Percentiles rank a stretch among this genome's conserved stretches.
These are phyloP conservation scores for Phytophthora palmivora DNA, from an alignment of 352 stramenopile genomes.

Conservation along the genomic window DNA sequence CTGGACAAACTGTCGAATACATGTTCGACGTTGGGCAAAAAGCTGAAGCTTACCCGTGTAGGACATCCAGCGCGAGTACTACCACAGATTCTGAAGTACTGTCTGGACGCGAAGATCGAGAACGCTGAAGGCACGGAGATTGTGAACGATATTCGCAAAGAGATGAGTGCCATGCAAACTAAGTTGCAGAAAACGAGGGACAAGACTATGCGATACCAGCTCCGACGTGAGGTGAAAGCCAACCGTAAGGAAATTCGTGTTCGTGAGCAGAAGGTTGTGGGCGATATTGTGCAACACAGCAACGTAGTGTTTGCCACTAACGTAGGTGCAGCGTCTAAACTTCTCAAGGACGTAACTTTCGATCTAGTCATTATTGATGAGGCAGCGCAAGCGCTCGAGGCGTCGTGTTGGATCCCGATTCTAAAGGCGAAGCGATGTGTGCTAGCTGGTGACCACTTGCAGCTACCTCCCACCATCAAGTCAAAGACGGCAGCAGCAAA, in stretches of 20 bases:
- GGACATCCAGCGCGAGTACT: slow-evolving; percentile 96
- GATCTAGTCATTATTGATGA: slow-evolving; percentile 98
- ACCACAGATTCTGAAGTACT: slow-evolving; percentile 91
- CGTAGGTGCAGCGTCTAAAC: slow-evolving; percentile 92
- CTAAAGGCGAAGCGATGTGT: slow-evolving; percentile 91
- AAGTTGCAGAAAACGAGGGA: slow-evolving; percentile 67
- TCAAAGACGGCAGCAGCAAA: slow-evolving; percentile 73
- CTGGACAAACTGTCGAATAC: slow-evolving; percentile 91
- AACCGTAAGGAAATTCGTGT: slow-evolving; percentile 95
- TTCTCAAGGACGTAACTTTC: slow-evolving; percentile 93
- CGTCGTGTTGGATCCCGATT: slow-evolving; percentile 97
- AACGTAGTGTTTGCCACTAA: slow-evolving; percentile 98
- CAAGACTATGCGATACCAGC: slow-evolving; percentile 50
- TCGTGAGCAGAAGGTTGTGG: slow-evolving; percentile 94
- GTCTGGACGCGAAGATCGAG: slow-evolving; percentile 94
- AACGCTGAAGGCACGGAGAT: slow-evolving; percentile 95
- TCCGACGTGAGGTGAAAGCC: slow-evolving; percentile 86
- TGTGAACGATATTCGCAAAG: slow-evolving; percentile 95
- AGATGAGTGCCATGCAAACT: slow-evolving; percentile 79
- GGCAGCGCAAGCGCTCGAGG: slow-evolving; percentile 97
- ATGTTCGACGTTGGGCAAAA: slow-evolving; percentile 37
- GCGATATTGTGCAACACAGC: slow-evolving; percentile 90
- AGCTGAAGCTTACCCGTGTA: slow-evolving; percentile 73
- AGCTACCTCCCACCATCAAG: slow-evolving; percentile 98
- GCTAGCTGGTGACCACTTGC: slow-evolving; percentile 95